phyloP scores from a whole-genome alignment of 495 filamentous ascomycete species.

The Diplogelasinospora grovesii region DNA sequence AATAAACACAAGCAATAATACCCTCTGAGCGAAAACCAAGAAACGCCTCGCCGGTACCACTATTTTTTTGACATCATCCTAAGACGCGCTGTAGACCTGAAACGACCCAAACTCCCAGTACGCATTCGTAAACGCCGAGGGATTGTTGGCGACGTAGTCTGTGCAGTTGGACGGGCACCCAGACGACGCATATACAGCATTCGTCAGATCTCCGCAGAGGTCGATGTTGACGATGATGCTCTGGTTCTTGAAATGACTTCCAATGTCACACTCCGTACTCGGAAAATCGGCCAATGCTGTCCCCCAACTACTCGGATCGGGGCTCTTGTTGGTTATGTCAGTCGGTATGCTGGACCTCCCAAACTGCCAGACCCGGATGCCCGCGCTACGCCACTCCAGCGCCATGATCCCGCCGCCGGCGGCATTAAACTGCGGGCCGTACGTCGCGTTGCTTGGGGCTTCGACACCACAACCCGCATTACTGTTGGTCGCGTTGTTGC shows the following conservation, averaged over 20 bases:
- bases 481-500: slow-evolving; percentile 43
- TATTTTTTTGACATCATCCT: too few relatives aligned
- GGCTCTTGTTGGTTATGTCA: slow-evolving; percentile 44
- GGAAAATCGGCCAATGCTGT: slow-evolving; percentile 52
- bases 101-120: slow-evolving; percentile 65
- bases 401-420: slow-evolving; percentile 55
- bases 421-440: slow-evolving; percentile 53
- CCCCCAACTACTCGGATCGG: slow-evolving; percentile 55
- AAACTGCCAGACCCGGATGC: slow-evolving; percentile 61
- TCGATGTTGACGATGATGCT: slow-evolving; percentile 64
- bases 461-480: slow-evolving; percentile 53
- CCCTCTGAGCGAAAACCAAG: too few relatives aligned
- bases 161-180: slow-evolving; percentile 44
- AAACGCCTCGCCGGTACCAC: too few relatives aligned
- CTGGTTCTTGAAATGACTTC: slow-evolving; percentile 53
- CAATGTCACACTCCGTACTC: slow-evolving; percentile 52
- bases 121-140: slow-evolving; percentile 50
- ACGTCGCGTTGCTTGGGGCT: slow-evolving; percentile 30
- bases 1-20: too few relatives aligned
- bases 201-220: slow-evolving; percentile 59
- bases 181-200: slow-evolving; percentile 4
- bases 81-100: slow-evolving; percentile 59
- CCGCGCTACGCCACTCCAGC: slow-evolving; percentile 54
- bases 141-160: slow-evolving; percentile 57
- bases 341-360: slow-evolving; percentile 38